Evolutionary conservation across 2,329 filamentous ascomycete species (phyloP).

Genomic region (Dryadomyces quercivorus): DNA sequence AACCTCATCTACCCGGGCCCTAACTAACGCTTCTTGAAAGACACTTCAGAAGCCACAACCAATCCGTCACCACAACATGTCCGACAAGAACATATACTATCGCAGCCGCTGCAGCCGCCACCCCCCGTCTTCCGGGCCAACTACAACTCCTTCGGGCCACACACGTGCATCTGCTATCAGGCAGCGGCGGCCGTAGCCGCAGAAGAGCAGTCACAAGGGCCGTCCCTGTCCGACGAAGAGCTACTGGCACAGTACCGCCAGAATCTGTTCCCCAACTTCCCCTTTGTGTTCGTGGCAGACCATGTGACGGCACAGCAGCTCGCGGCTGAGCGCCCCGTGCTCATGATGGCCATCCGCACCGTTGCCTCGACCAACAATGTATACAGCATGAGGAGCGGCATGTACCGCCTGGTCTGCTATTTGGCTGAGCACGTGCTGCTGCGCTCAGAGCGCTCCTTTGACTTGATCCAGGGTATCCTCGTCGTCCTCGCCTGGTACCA

Average conservation of each 20-base stretch:
- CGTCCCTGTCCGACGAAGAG: slow-evolving; percentile 31
- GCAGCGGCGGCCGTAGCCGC: slow-evolving; percentile 23
- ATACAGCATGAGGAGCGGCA: slow-evolving; percentile 35
- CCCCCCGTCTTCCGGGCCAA: slow-evolving; percentile 6
- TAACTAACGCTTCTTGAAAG: neutral
- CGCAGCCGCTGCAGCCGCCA: neutral
- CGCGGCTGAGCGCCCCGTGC: slow-evolving; percentile 28
- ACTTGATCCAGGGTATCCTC: slow-evolving; percentile 35
- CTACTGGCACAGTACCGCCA: slow-evolving; percentile 31
- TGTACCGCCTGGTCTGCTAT: slow-evolving; percentile 32
- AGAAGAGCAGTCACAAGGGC: slow-evolving; percentile 14
- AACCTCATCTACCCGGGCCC: neutral
- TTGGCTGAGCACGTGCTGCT: slow-evolving; percentile 37
- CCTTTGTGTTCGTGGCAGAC: slow-evolving; percentile 32
- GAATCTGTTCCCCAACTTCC: slow-evolving; percentile 29
- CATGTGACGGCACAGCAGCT: slow-evolving; percentile 24
- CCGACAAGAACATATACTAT: neutral
- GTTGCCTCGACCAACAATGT: slow-evolving; percentile 34
- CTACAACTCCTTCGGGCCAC: slow-evolving; percentile 34
- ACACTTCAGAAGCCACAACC: neutral
- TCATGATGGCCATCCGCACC: slow-evolving; percentile 37
- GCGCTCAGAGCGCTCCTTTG: slow-evolving; percentile 35
- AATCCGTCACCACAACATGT: neutral
- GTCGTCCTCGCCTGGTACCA: slow-evolving; percentile 40
- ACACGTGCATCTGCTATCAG: slow-evolving; percentile 34